Base-by-base conservation (phyloP, 2,329 filamentous ascomycete species). In the Xylaria sp. region DNA sequence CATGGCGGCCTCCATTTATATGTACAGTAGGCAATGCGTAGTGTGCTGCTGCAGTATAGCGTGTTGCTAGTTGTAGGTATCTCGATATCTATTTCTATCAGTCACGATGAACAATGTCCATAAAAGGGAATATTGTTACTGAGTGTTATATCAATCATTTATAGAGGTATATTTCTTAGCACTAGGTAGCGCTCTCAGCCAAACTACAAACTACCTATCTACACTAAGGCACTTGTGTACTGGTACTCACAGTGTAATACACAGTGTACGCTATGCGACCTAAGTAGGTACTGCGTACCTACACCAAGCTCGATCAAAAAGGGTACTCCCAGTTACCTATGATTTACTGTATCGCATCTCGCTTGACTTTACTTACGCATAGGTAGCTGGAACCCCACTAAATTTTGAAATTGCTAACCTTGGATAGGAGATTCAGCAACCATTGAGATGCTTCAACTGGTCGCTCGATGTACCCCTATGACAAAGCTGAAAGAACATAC, bases 381-480 rank as follows among this genome's bases (percentile, higher is more conserved):
- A n/a, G n/a, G n/a, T n/a, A n/a, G n/a, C n/a, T n/a, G 20, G 20
- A 36, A 36, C 65, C 39, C 61, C 55, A 61, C 61, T 50, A 47
- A 53, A 36, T 45, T 38, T 45, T 47, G 38, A 22, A 42, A 33
- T 45, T 45, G 3, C 17, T 20, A 31, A 39, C 36, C 31, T 49
- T 22, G 49, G 55, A 63, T 60, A 56, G 55, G 58, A 33, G 25
- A 60, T 36, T 62, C 31, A 13, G 20, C n/a, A 15, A 20, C 47
- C 25, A 27, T 54, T 27, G 13, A 61, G 49, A 45, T 50, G 54
- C 54, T 38, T 17, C 62, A 39, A 38, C 31, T 65, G 27, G 62
- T 62, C 31, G 45, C 53, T 60, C 27, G 36, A 68, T 66, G 58
- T 63, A 62, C 33, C 58, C 55, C 63, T 51, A 60, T 66, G 58